Percentiles rank a stretch among this genome's conserved stretches.
Evolutionary conservation across 2,329 filamentous ascomycete species (phyloP).

Genomic region (Aspergillus latus): DNA sequence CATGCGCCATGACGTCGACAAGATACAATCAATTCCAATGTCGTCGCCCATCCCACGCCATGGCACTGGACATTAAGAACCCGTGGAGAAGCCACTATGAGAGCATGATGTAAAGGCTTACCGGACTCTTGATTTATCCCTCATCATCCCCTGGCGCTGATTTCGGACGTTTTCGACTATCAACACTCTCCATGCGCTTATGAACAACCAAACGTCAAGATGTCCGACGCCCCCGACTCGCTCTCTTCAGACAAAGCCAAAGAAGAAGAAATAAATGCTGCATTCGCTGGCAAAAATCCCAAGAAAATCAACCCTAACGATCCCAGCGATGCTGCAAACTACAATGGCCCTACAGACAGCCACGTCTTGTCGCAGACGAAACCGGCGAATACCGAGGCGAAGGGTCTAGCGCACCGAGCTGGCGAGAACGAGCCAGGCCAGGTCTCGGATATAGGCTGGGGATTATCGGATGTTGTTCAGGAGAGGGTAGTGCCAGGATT

Average conservation of each 20-base stretch:
- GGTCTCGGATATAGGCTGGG: conserved; percentile 20
- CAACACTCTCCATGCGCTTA: background rate
- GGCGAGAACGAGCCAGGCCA: conserved; percentile 9
- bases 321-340: background rate
- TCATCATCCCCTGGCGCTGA: background rate
- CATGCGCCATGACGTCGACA: background rate
- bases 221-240: background rate
- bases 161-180: background rate
- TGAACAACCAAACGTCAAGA: background rate
- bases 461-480: conserved; percentile 9
- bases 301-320: background rate
- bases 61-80: background rate
- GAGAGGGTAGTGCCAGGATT: conserved; percentile 17
- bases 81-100: background rate
- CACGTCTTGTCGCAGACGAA: conserved; percentile 18
- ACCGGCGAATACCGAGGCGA: conserved; percentile 15
- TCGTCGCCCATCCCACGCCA: too few relatives aligned
- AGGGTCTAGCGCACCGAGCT: conserved; percentile 19
- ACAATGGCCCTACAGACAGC: conserved; percentile 19
- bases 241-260: background rate
- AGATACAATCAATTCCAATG: background rate
- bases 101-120: background rate
- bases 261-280: background rate
- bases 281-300: background rate
- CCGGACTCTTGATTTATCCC: background rate